These are phyloP conservation scores for Davidsoniella australis DNA, from an alignment of 2,329 filamentous ascomycete species.

Conservation along the genomic window DNA sequence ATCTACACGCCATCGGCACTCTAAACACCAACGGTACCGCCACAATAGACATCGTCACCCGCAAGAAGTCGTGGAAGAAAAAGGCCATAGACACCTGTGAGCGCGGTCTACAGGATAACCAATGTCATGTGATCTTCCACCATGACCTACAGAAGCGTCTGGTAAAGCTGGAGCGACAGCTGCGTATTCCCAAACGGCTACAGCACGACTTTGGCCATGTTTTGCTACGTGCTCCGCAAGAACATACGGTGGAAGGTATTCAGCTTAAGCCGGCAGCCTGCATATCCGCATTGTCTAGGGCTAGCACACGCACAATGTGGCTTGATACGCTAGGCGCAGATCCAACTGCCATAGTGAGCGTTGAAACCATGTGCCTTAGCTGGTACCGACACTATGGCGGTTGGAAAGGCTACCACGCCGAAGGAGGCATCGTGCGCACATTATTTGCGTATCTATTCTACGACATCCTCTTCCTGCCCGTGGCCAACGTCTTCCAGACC, in stretches of 20 bases:
- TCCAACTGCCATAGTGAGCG: constrained; percentile 52
- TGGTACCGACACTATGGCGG: constrained; percentile 58
- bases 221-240: constrained; percentile 54
- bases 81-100: constrained; percentile 70
- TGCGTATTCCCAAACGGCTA: constrained; percentile 66
- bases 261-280: constrained; percentile 37
- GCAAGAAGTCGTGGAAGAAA: constrained; percentile 70
- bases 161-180: constrained; percentile 70
- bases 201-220: constrained; percentile 92
- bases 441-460: constrained; percentile 82
- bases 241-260: constrained; percentile 60
- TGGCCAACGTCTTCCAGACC: constrained; percentile 95
- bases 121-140: constrained; percentile 85
- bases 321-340: constrained; percentile 54
- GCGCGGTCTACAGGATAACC: constrained; percentile 64
- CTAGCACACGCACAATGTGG: constrained; percentile 68
- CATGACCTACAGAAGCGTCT: constrained; percentile 89
- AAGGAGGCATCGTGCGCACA: constrained; percentile 84
- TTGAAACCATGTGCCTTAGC: constrained; percentile 87
- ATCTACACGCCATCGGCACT: constrained; percentile 40
- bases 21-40: no score
- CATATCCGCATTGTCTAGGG: constrained; percentile 6
- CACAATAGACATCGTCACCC: constrained; percentile 25
- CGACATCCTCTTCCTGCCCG: constrained; percentile 80
- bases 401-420: constrained; percentile 89